Percentiles rank a stretch among this genome's conserved stretches.
Evolutionary conservation across 2,329 filamentous ascomycete species (phyloP).

Genomic region (Fusarium pininemorale): DNA sequence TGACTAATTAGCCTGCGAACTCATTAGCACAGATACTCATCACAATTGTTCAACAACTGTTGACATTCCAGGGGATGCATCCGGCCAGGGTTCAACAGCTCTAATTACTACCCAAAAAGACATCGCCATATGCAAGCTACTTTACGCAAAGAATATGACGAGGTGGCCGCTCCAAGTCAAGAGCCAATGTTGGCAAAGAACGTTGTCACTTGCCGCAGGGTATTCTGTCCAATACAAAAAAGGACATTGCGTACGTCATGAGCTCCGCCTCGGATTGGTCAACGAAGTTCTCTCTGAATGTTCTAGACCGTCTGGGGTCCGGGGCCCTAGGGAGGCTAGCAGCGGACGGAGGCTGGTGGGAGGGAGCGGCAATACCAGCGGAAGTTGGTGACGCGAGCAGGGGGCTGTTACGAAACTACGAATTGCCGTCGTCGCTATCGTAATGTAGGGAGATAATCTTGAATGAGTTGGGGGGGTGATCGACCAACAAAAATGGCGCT

Average conservation of each 20-base stretch:
- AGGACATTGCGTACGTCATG: slow-evolving; percentile 17
- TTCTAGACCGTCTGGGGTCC: slow-evolving; percentile 34
- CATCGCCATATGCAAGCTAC: background rate
- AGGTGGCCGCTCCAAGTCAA: background rate
- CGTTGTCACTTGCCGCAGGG: background rate
- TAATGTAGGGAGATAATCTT: slow-evolving; percentile 17
- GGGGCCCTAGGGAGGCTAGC: slow-evolving; percentile 13
- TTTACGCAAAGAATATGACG: background rate
- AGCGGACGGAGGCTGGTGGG: slow-evolving; percentile 7
- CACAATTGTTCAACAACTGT: background rate
- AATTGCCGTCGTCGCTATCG: slow-evolving; percentile 17
- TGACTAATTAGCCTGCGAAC: background rate
- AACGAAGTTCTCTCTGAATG: slow-evolving; percentile 30
- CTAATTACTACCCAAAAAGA: background rate
- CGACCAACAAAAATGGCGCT: slow-evolving; percentile 27
- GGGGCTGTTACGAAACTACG: slow-evolving; percentile 1
- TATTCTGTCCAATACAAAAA: background rate
- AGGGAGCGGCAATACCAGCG: slow-evolving; percentile 28
- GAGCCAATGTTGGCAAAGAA: background rate
- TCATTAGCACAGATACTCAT: background rate
- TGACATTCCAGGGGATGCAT: background rate
- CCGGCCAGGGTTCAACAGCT: background rate
- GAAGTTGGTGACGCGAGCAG: slow-evolving; percentile 27
- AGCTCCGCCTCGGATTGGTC: slow-evolving; percentile 20
- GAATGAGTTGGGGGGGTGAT: slow-evolving; percentile 11